Evolutionary conservation across 106 monocot genomes (phyloP).

Genomic region (Cymbidium sinense): DNA sequence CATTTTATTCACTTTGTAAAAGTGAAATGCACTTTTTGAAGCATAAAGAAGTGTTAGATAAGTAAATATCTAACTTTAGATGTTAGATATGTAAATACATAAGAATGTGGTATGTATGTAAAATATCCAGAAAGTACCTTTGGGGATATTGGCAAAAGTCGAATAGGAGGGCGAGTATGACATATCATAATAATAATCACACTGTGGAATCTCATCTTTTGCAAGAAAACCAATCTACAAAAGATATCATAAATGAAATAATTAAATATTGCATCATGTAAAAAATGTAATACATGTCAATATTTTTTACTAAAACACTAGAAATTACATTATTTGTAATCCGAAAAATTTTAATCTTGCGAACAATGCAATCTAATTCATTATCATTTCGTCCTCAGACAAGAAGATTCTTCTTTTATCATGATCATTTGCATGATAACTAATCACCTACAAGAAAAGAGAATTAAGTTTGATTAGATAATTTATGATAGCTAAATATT

Average conservation of each 20-base stretch:
- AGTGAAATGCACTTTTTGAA: too few species aligned
- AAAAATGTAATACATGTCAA: not conserved
- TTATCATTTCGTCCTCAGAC: slow-evolving; percentile 29
- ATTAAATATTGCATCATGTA: not conserved
- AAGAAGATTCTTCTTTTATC: slow-evolving; percentile 27
- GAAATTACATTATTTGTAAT: slow-evolving; percentile 17
- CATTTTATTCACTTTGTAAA: too few species aligned
- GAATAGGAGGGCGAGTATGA: slow-evolving; percentile 27
- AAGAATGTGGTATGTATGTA: not conserved
- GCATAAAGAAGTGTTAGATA: too few species aligned
- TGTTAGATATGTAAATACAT: too few species aligned
- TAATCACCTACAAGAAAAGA: slow-evolving; percentile 19
- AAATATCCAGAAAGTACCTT: slow-evolving; percentile 14
- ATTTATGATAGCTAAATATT: not conserved
- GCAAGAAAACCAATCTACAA: slow-evolving; percentile 8
- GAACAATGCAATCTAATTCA: slow-evolving; percentile 22
- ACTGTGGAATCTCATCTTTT: slow-evolving; percentile 9
- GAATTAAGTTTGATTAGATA: not conserved
- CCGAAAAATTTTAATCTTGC: slow-evolving; percentile 16
- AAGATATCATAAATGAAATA: not conserved
- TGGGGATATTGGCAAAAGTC: slow-evolving; percentile 28
- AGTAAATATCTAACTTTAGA: too few species aligned
- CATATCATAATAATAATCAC: slow-evolving; percentile 29
- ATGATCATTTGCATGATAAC: slow-evolving; percentile 16
- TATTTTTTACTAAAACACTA: not conserved